Evolutionary conservation across 2,329 filamentous ascomycete species (phyloP), one percentile per base, ranked within the genome.

Genomic region (Diaporthe australafricana): DNA sequence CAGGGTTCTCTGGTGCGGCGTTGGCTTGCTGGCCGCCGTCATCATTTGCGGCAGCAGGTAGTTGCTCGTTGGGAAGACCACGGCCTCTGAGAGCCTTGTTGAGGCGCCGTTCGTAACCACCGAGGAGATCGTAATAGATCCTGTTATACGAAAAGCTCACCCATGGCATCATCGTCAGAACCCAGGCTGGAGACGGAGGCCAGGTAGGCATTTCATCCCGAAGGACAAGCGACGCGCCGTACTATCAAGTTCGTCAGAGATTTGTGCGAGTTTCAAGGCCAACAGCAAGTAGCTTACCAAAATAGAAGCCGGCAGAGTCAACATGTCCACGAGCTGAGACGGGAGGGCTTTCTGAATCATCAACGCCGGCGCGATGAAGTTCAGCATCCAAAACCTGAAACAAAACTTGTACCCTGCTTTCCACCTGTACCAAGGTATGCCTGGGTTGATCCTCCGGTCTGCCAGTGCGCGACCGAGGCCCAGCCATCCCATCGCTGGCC

Each of bases 171-270:
- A 86, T 73, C 1, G 84, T 81, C 66, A 89, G 78, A n/a, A 84
- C 85, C 72, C 87, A 85, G 48, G 84, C 82, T 0, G 87, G 85
- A 0, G 87, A 86, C 0, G 87, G 88, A 0, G 88, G 88, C 88
- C 88, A 90, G 17, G 78, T 77, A 25, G 86, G 80, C 60, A 85
- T 81, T n/a, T 84, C 77, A 50, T 87, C 81, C 53, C 84, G 81
- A 68, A 85, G 81, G 45, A 86, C 77, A 32, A 87, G 83, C 42
- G 83, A 82, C 14, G 84, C 81, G 63, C 84, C 85, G 70, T 86
- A 89, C 88, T 89, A 68, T 69, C 6, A 45, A 32, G 38, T 16
- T 50, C 20, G 70, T 73, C 35, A 74, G 70, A 14, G 2, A 47
- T 20, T 38, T 27, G 68, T 35, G 22, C 70, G n/a, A 5, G 16